Percentiles rank a stretch among this genome's conserved stretches.
phyloP scores from a whole-genome alignment of 208 protist species.

The Leishmania major region DNA sequence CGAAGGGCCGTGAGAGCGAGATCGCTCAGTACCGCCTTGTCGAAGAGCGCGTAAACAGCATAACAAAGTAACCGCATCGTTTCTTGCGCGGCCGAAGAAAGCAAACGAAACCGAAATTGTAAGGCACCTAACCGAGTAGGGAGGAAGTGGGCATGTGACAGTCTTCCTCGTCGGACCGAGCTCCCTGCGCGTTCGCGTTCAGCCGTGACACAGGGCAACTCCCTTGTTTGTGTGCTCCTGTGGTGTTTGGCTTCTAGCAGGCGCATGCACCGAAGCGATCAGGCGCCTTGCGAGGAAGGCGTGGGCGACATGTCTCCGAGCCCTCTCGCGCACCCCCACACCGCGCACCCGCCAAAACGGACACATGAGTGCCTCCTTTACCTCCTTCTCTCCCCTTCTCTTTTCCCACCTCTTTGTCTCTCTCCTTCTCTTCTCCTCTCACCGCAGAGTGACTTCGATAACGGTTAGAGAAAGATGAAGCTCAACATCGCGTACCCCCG shows the following conservation, averaged over 20 bases:
- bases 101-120: not conserved
- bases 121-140: not conserved
- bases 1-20: not conserved
- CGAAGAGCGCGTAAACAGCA: not conserved
- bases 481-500: constrained; percentile 90
- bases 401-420: not conserved
- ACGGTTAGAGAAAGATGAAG: constrained; percentile 71
- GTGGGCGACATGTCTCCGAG: not conserved
- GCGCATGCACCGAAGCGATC: not conserved
- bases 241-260: not conserved
- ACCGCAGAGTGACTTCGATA: constrained; percentile 4
- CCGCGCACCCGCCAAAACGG: not conserved
- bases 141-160: not conserved
- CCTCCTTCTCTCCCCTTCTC: not conserved
- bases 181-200: not conserved
- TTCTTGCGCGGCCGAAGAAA: not conserved
- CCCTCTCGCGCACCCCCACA: not conserved
- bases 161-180: not conserved
- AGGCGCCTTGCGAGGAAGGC: not conserved
- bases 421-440: not conserved
- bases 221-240: not conserved
- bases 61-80: not conserved
- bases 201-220: not conserved
- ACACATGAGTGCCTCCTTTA: not conserved
- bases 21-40: not conserved